phyloP scores from a whole-genome alignment of 345 rosid species.

The Corchorus capsularis region DNA sequence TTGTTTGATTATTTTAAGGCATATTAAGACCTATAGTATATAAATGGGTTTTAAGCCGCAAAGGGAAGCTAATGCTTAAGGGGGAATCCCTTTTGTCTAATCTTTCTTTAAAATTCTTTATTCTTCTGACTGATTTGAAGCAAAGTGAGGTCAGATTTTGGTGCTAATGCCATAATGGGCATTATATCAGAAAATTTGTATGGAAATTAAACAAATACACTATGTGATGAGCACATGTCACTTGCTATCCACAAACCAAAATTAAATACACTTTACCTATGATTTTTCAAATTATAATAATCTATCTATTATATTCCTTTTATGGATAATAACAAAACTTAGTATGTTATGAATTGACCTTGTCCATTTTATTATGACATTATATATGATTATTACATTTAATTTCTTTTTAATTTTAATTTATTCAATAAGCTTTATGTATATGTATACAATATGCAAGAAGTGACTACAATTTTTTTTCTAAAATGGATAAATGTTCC shows the following conservation, averaged over 20 bases:
- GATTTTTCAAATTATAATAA: not conserved
- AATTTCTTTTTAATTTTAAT: no score
- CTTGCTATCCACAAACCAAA: conserved; percentile 6
- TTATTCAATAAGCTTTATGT: no score
- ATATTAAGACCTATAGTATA: not conserved
- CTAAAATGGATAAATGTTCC: not conserved
- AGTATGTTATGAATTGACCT: no score
- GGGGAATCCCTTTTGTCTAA: not conserved
- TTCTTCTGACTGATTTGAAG: not conserved
- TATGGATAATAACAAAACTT: no score
- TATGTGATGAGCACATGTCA: not conserved
- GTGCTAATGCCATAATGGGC: not conserved
- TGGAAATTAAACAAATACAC: not conserved
- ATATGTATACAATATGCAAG: no score
- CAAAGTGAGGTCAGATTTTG: not conserved
- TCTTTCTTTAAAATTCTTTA: not conserved
- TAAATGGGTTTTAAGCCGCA: no score
- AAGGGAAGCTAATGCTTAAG: no score
- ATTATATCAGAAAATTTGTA: not conserved
- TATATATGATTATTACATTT: no score
- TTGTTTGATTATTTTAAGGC: not conserved
- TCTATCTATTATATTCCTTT: not conserved
- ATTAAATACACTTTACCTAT: not conserved
- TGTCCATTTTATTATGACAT: no score
- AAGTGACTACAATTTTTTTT: no score